Percentiles rank a stretch among this genome's conserved stretches.
Conservation (phyloP, 192 early-diverging fungal species). For the Coemansia sp. region DNA sequence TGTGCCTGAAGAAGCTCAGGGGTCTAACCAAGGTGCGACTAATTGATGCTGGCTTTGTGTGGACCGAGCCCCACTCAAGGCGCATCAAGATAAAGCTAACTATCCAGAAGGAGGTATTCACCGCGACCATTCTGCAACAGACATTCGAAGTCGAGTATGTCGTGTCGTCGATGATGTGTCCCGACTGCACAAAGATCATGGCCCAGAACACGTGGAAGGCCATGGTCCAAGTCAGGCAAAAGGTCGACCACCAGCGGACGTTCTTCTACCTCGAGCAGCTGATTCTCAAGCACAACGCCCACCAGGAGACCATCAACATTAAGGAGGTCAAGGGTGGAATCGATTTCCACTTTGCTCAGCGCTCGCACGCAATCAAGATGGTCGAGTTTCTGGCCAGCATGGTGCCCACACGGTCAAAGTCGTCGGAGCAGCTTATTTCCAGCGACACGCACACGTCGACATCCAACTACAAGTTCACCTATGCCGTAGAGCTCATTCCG, state of each 20-base stretch:
- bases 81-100: constrained; percentile 97
- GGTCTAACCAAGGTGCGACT: constrained; percentile 92
- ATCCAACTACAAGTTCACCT: constrained; percentile 95
- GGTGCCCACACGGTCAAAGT: constrained; percentile 85
- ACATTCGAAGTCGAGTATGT: constrained; percentile 95
- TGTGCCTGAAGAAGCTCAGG: constrained; percentile 92
- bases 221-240: constrained; percentile 96
- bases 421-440: constrained; percentile 95
- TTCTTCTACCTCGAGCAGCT: constrained; percentile 98
- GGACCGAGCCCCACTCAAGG: constrained; percentile 93
- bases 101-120: constrained; percentile 98
- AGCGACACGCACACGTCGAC: constrained; percentile 90
- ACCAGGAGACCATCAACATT: constrained; percentile 98
- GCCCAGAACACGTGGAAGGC: constrained; percentile 99
- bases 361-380: constrained; percentile 94
- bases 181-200: constrained; percentile 92
- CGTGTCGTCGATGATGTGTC: constrained; percentile 91
- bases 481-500: constrained; percentile 94
- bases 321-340: constrained; percentile 95
- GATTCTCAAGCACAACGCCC: constrained; percentile 96
- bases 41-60: constrained; percentile 97
- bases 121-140: constrained; percentile 94
- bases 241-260: constrained; percentile 96
- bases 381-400: constrained; percentile 88
- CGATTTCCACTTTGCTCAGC: constrained; percentile 93